These are phyloP conservation scores for Ceratocystis huliohia DNA, from an alignment of 2,329 filamentous ascomycete genomes.

Conservation along the genomic window DNA sequence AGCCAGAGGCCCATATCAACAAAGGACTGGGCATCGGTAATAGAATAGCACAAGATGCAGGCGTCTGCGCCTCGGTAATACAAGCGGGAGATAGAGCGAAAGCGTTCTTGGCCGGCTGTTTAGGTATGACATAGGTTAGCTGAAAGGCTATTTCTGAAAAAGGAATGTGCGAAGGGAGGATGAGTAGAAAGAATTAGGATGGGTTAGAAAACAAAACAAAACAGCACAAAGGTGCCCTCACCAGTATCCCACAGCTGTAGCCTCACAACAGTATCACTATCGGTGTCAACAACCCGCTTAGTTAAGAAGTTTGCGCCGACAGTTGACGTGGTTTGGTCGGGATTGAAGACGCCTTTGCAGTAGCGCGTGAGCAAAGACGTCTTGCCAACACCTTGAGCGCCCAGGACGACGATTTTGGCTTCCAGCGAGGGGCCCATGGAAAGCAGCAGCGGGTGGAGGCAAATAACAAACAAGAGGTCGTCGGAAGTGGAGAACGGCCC, in stretches of 20 bases:
- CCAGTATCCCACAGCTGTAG: conserved; percentile 93
- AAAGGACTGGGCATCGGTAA: conserved; percentile 75
- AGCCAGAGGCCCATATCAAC: conserved; percentile 89
- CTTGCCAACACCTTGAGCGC: conserved; percentile 68
- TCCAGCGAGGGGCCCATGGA: conserved; percentile 50
- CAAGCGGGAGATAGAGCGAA: conserved; percentile 82
- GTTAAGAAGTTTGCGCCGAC: conserved; percentile 70
- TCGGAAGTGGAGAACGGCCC: background rate
- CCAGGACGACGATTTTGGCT: conserved; percentile 70
- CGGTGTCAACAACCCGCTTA: conserved; percentile 67
- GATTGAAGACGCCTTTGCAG: conserved; percentile 58
- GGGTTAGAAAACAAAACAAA: conserved; percentile 13
- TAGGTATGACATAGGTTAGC: background rate
- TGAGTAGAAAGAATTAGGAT: background rate
- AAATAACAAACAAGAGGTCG: background rate
- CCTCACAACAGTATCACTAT: conserved; percentile 76
- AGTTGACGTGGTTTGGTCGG: conserved; percentile 53
- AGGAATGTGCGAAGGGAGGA: conserved; percentile 18
- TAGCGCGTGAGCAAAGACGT: conserved; percentile 66
- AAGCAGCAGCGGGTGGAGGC: background rate
- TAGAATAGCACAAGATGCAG: conserved; percentile 87
- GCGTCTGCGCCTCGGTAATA: conserved; percentile 95
- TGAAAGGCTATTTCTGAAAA: background rate
- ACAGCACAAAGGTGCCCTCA: conserved; percentile 25
- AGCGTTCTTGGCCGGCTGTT: conserved; percentile 77